Evolutionary conservation across 2,329 filamentous ascomycete genomes (phyloP).

Genomic region (Monilinia fructigena): DNA sequence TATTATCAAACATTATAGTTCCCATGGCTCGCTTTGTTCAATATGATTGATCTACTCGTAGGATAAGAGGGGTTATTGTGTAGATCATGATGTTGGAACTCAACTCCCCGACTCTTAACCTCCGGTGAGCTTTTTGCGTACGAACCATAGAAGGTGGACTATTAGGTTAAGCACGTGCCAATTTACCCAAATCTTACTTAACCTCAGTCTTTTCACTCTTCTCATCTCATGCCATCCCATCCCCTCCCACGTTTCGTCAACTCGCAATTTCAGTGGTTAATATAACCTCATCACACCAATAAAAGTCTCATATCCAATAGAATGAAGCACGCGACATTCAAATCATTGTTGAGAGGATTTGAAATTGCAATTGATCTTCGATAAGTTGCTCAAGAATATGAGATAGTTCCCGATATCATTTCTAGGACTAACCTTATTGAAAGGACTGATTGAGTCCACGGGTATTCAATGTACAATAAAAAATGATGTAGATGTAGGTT

Average conservation of each 20-base stretch:
- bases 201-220: not conserved
- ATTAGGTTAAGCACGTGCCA: slow-evolving; percentile 6
- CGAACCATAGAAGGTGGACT: too few relatives aligned
- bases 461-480: not conserved
- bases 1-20: too few relatives aligned
- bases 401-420: not conserved
- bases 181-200: not conserved
- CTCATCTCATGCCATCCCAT: not conserved
- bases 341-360: slow-evolving; percentile 7
- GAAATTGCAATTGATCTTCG: not conserved
- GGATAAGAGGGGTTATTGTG: too few relatives aligned
- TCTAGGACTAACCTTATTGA: not conserved
- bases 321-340: slow-evolving; percentile 25
- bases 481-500: slow-evolving; percentile 3
- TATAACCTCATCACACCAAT: not conserved
- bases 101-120: too few relatives aligned
- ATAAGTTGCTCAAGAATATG: slow-evolving; percentile 10
- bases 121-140: too few relatives aligned
- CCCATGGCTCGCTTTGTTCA: too few relatives aligned
- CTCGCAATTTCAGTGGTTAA: slow-evolving; percentile 9
- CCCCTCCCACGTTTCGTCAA: slow-evolving; percentile 10
- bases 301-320: slow-evolving; percentile 21
- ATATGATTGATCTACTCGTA: too few relatives aligned
- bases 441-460: not conserved
- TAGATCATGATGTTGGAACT: too few relatives aligned